Percentiles rank a stretch among this genome's conserved stretches.
Evolutionary conservation across 2,329 filamentous ascomycete genomes (phyloP).

Genomic region (Aspergillus sp.): DNA sequence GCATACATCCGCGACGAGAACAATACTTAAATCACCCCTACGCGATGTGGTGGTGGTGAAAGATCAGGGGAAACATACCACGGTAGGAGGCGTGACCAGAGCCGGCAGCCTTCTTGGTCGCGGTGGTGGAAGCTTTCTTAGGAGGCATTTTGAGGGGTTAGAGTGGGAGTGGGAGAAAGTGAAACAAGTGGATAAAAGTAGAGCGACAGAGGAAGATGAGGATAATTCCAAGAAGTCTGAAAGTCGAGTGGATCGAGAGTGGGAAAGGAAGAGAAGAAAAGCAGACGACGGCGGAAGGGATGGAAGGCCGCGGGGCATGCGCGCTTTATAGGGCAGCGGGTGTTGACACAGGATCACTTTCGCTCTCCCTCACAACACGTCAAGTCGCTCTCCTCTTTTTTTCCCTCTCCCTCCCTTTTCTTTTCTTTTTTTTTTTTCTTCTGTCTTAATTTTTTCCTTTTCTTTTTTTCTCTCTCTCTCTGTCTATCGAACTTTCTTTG

Average conservation of each 20-base stretch:
- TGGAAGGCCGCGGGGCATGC: conserved; percentile 42
- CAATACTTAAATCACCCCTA: conserved; percentile 32
- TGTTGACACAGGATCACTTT: conserved; percentile 44
- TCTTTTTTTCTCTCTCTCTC: neutral
- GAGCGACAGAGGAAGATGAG: conserved; percentile 15
- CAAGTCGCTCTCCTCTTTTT: conserved; percentile 19
- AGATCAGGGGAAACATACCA: conserved; percentile 55
- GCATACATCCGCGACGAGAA: conserved; percentile 54
- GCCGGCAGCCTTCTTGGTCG: conserved; percentile 59
- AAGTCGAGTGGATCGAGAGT: conserved; percentile 7
- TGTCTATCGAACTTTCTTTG: neutral
- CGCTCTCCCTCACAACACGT: conserved; percentile 23
- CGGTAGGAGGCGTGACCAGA: conserved; percentile 64
- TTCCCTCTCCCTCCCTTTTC: conserved; percentile 13
- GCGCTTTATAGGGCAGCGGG: conserved; percentile 43
- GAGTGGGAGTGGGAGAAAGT: conserved; percentile 12
- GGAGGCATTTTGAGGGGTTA: conserved; percentile 57
- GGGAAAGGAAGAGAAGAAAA: conserved; percentile 29
- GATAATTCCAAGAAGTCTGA: conserved; percentile 5
- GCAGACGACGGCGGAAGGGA: conserved; percentile 37
- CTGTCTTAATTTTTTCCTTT: neutral
- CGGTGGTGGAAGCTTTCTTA: conserved; percentile 58
- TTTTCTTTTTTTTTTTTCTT: neutral
- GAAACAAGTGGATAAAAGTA: conserved; percentile 4
- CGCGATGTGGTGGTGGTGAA: conserved; percentile 49